These are phyloP conservation scores for Evansstolkia leycettana DNA, from an alignment of 495 filamentous ascomycete species.

Conservation along the genomic window DNA sequence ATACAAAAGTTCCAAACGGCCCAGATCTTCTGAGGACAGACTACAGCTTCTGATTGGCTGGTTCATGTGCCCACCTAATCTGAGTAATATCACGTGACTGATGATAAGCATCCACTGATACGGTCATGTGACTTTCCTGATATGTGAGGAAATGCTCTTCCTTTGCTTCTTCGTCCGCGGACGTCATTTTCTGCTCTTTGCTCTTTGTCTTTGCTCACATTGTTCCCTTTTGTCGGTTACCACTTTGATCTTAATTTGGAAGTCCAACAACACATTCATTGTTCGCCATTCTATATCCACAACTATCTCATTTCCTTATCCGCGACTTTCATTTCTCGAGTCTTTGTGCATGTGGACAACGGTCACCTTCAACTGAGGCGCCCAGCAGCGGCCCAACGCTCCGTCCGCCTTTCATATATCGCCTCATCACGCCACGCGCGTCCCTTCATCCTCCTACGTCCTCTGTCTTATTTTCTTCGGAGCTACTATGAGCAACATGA, in stretches of 20 bases:
- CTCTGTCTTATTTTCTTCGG: conserved; percentile 2
- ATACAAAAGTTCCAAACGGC: no score
- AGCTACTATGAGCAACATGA: conserved; percentile 17
- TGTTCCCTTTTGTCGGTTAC: background rate
- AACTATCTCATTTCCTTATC: background rate
- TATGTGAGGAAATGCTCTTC: conserved; percentile 1
- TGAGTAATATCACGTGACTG: no score
- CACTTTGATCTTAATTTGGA: no score
- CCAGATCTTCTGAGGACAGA: conserved; percentile 30
- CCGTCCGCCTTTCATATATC: conserved; percentile 1
- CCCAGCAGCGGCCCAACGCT: background rate
- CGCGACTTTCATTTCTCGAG: conserved; percentile 5
- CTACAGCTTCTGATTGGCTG: conserved; percentile 26
- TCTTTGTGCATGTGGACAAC: background rate
- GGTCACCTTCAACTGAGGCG: background rate
- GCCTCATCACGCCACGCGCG: background rate
- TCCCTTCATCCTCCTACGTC: background rate
- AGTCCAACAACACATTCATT: no score
- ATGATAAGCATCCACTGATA: background rate
- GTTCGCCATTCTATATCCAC: no score
- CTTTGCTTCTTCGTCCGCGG: no score
- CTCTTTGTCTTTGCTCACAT: conserved; percentile 3
- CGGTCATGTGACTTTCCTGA: conserved; percentile 12
- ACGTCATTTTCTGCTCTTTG: conserved; percentile 19
- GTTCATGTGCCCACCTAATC: no score